Base-by-base conservation (phyloP, 306 rosid genomes). In the Luffa acutangula region DNA sequence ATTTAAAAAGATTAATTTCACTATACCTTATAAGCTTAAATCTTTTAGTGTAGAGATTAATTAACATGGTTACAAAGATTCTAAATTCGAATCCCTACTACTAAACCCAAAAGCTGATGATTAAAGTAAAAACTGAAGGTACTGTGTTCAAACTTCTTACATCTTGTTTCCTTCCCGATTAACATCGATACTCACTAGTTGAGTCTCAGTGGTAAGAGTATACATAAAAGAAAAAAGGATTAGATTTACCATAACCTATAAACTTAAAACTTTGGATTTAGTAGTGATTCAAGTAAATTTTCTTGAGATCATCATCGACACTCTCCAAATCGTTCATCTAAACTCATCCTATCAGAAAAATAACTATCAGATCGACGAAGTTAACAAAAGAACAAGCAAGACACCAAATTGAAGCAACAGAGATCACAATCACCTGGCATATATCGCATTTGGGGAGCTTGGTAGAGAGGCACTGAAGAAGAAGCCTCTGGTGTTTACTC, bases 401-500 rank as follows among this genome's bases (percentile, higher is more conserved):
- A 45, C 4, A 71, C 1, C 6, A 72, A 72, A 33, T 21, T 11
- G 4, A 12, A 72, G n/a, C 54, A 62, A 59, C 21, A 66, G 57
- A 75, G 74, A 51, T 48, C 5, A n/a, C 6, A 73, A 73, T 84
- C 86, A 91, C 99, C 78, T 95, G 97, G 86, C 99, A 95, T 25
- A 95, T 93, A 70, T 95, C 99, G 82, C 99, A 95, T 81, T 80
- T 91, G 11, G 99, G 99, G 71, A 95, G 96, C 88, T 95, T 93
- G 81, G 79, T 87, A 20, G 99, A 93, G 43, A 89, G 86, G 82
- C 84, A 85, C 49, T 95, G 87, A 80, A 95, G 97, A 25, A 88
- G 97, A 84, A 95, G 97, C 88, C 99, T 87, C 82, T 93, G 99
- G 80, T 95, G 97, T 83, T 95, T 95, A 85, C 97, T 95, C 48